Percentiles rank a stretch among this genome's conserved stretches.
Conservation (phyloP, 2,329 filamentous ascomycete species). For the Sporothrix globosa region DNA sequence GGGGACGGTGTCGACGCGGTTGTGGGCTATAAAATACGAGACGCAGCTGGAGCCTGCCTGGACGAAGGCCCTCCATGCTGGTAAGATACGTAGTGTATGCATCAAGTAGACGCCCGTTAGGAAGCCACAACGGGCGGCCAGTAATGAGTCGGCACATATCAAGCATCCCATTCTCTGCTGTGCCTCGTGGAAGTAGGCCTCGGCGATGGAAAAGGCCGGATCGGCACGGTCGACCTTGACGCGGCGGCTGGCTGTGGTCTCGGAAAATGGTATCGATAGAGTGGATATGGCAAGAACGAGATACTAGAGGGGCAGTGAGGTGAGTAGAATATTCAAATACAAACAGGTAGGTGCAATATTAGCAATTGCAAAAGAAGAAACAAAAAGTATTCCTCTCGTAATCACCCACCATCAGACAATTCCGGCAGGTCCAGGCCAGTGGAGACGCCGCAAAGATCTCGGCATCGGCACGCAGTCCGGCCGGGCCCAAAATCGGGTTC, state of each 20-base stretch:
- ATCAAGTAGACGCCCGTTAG: slow-evolving; percentile 33
- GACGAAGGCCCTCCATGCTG: slow-evolving; percentile 31
- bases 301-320: not conserved
- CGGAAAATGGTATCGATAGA: slow-evolving; percentile 3
- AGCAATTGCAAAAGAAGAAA: too few species aligned
- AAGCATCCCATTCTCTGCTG: slow-evolving; percentile 54
- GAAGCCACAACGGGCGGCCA: slow-evolving; percentile 57
- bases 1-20: slow-evolving; percentile 1
- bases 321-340: too few species aligned
- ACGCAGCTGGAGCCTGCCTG: slow-evolving; percentile 28
- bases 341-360: too few species aligned
- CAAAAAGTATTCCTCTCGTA: not conserved
- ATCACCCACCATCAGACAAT: slow-evolving; percentile 41
- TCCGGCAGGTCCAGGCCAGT: slow-evolving; percentile 51
- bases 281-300: slow-evolving; percentile 7
- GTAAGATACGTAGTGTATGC: slow-evolving; percentile 30
- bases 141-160: slow-evolving; percentile 47
- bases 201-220: slow-evolving; percentile 47
- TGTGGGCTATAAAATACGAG: slow-evolving; percentile 21
- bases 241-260: slow-evolving; percentile 35
- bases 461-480: slow-evolving; percentile 46
- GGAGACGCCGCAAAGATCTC: slow-evolving; percentile 41
- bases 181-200: slow-evolving; percentile 52
- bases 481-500: slow-evolving; percentile 56
- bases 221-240: slow-evolving; percentile 41